phyloP scores from a whole-genome alignment of 306 rosid species.

The Albizia julibrissin region DNA sequence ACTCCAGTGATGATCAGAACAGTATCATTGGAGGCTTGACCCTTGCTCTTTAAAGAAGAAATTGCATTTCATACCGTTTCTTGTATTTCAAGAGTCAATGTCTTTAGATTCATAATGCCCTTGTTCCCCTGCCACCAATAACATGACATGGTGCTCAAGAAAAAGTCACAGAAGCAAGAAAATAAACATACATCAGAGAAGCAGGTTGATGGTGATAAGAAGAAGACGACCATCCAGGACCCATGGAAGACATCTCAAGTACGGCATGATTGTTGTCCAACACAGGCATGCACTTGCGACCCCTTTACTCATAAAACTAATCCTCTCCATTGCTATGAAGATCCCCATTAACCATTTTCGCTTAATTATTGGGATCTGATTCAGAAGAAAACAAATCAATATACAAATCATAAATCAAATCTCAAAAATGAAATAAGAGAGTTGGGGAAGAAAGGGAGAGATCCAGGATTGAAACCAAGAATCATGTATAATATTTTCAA shows the following conservation, averaged over 20 bases:
- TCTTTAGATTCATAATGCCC: too few species aligned
- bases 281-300: constrained; percentile 85
- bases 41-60: too few species aligned
- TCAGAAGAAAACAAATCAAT: constrained; percentile 26
- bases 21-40: too few species aligned
- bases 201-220: constrained; percentile 45
- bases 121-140: too few species aligned
- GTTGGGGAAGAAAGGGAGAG: constrained; percentile 25
- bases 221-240: constrained; percentile 78
- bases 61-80: too few species aligned
- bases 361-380: not conserved
- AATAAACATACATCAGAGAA: constrained; percentile 57
- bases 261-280: constrained; percentile 94
- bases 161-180: not conserved
- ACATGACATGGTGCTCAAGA: not conserved
- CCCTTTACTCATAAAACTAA: constrained; percentile 64
- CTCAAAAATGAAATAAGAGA: not conserved
- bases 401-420: constrained; percentile 11
- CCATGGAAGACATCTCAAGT: constrained; percentile 92
- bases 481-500: not conserved
- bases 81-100: too few species aligned
- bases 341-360: constrained; percentile 73
- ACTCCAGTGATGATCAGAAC: too few species aligned
- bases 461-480: constrained; percentile 15
- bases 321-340: constrained; percentile 78